These are phyloP conservation scores for Hypoxylon sp. DNA, from an alignment of 2,329 filamentous ascomycete genomes.

Conservation along the genomic window DNA sequence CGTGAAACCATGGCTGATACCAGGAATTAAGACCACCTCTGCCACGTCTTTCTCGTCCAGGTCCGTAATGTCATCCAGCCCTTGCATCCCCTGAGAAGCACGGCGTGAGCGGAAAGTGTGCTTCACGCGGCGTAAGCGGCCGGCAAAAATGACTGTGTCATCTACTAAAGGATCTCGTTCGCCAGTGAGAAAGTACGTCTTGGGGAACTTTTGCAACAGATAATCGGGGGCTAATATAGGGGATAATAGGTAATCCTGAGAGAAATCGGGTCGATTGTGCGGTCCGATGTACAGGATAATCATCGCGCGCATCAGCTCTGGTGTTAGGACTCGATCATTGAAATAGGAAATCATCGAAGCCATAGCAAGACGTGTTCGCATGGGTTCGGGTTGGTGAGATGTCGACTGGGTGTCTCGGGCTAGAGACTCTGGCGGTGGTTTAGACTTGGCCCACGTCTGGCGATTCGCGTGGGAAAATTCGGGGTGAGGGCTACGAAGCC, in stretches of 20 bases:
- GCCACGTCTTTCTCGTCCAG: constrained; percentile 79
- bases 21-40: constrained; percentile 85
- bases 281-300: constrained; percentile 97
- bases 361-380: constrained; percentile 89
- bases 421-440: constrained; percentile 29
- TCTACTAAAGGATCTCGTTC: constrained; percentile 96
- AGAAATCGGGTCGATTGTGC: constrained; percentile 91
- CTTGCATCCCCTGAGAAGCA: constrained; percentile 62
- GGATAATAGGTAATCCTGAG: constrained; percentile 87
- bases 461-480: constrained; percentile 61
- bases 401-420: constrained; percentile 35
- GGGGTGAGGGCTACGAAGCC: constrained; percentile 52
- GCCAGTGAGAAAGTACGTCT: constrained; percentile 91
- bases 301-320: constrained; percentile 99
- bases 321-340: constrained; percentile 91
- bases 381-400: constrained; percentile 63
- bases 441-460: constrained; percentile 46
- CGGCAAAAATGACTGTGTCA: constrained; percentile 96
- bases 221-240: constrained; percentile 88
- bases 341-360: constrained; percentile 99
- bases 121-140: constrained; percentile 82
- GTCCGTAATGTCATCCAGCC: constrained; percentile 54
- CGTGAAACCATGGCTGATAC: constrained; percentile 91
- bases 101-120: constrained; percentile 58
- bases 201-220: constrained; percentile 86